A percentile compares a stretch with the other conserved stretches of the same genome.
Conservation (phyloP, 495 filamentous ascomycete species). For the Hypoxylon cercidicola region DNA sequence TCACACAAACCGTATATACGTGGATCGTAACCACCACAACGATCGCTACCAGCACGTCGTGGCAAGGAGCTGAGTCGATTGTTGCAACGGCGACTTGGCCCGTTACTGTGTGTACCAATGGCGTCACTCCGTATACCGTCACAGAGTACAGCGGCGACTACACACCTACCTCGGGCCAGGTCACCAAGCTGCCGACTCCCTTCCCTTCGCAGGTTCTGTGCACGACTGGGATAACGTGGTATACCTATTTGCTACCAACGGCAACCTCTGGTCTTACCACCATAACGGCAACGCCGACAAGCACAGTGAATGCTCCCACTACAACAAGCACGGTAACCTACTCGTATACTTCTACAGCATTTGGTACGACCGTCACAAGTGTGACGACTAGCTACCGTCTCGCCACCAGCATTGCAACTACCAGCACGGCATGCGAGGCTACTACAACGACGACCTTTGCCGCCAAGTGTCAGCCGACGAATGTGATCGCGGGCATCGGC, state of each 20-base stretch:
- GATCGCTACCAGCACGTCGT: constrained; percentile 9
- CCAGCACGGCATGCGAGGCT: constrained; percentile 31
- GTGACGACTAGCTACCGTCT: constrained; percentile 26
- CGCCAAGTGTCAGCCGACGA: constrained; percentile 43
- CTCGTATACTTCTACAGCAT: constrained; percentile 18
- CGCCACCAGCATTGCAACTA: constrained; percentile 6
- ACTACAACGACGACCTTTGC: constrained; percentile 37
- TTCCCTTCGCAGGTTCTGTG: constrained; percentile 39
- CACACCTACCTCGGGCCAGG: constrained; percentile 32
- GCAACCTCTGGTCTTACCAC: constrained; percentile 32
- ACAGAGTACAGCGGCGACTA: constrained; percentile 44
- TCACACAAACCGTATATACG: not conserved
- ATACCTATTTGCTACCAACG: constrained; percentile 21
- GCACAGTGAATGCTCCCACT: constrained; percentile 17
- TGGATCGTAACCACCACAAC: constrained; percentile 1
- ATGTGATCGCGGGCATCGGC: constrained; percentile 36
- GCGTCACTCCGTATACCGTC: constrained; percentile 30
- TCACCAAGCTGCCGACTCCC: constrained; percentile 24
- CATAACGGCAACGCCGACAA: constrained; percentile 37
- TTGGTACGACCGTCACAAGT: constrained; percentile 22
- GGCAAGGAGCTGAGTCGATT: constrained; percentile 9
- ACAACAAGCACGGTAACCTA: constrained; percentile 5
- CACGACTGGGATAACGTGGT: constrained; percentile 23
- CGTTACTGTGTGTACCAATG: constrained; percentile 31
- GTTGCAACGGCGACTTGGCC: constrained; percentile 37